Evolutionary conservation across 306 rosid species (phyloP).

Genomic region (Abrus precatorius): DNA sequence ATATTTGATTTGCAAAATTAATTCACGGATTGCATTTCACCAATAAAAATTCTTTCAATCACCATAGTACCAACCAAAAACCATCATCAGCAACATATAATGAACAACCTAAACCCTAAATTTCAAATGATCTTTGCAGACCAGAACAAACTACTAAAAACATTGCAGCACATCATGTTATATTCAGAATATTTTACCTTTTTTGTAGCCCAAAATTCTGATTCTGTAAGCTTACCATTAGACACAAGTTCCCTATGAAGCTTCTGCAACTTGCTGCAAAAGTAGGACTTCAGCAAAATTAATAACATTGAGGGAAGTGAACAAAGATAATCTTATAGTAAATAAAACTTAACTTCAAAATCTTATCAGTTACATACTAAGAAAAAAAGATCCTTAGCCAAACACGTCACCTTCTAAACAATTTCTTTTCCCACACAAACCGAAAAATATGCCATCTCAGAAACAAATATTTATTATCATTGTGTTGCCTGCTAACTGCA

Average conservation of each 20-base stretch:
- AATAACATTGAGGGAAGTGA: slow-evolving; percentile 20
- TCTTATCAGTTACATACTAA: not conserved
- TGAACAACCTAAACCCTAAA: slow-evolving; percentile 9
- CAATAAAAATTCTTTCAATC: slow-evolving; percentile 23
- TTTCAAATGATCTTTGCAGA: slow-evolving; percentile 42
- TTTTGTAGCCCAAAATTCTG: slow-evolving; percentile 98
- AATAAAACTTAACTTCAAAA: slow-evolving; percentile 26
- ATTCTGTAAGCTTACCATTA: slow-evolving; percentile 87
- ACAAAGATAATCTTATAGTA: slow-evolving; percentile 38
- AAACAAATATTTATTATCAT: too few species aligned
- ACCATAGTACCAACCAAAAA: slow-evolving; percentile 23
- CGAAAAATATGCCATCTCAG: too few species aligned
- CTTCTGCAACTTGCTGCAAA: slow-evolving; percentile 83
- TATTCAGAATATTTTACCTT: slow-evolving; percentile 61
- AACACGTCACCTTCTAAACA: too few species aligned
- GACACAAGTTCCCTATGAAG: slow-evolving; percentile 91
- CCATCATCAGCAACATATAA: slow-evolving; percentile 13
- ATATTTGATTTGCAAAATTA: slow-evolving; percentile 38
- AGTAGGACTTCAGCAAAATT: slow-evolving; percentile 50
- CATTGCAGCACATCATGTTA: not conserved
- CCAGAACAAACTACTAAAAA: slow-evolving; percentile 41
- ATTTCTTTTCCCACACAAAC: too few species aligned
- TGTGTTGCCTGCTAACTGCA: too few species aligned
- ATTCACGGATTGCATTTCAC: slow-evolving; percentile 30
- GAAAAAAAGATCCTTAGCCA: too few species aligned